These are phyloP conservation scores for Aspergillus saccharolyticus DNA, from an alignment of 495 filamentous ascomycete genomes.

Conservation along the genomic window DNA sequence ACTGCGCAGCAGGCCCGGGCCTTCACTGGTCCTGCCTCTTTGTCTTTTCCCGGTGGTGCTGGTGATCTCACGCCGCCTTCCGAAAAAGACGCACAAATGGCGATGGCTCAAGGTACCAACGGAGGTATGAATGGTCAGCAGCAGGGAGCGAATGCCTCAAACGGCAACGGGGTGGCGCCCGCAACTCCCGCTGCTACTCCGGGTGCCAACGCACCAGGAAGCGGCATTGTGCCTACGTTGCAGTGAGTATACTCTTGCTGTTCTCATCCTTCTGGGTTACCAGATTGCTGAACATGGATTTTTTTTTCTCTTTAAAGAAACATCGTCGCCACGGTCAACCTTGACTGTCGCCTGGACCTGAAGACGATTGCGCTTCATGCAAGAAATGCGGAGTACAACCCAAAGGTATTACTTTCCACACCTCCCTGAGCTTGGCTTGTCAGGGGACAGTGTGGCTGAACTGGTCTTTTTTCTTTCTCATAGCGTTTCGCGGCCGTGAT, in stretches of 20 bases:
- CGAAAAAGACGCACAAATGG: slow-evolving; percentile 53
- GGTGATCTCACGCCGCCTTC: slow-evolving; percentile 75
- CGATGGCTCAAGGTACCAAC: slow-evolving; percentile 43
- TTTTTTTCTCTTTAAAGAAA: slow-evolving; percentile 69
- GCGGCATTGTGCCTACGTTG: slow-evolving; percentile 93
- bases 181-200: slow-evolving; percentile 94
- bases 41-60: slow-evolving; percentile 83
- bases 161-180: slow-evolving; percentile 84
- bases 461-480: slow-evolving; percentile 34
- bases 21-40: slow-evolving; percentile 81
- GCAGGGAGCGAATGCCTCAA: slow-evolving; percentile 56
- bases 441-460: slow-evolving; percentile 45
- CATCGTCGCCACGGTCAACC: slow-evolving; percentile 98
- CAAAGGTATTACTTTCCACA: slow-evolving; percentile 65
- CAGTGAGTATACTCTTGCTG: slow-evolving; percentile 78
- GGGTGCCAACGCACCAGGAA: slow-evolving; percentile 69
- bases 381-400: slow-evolving; percentile 97
- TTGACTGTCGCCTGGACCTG: slow-evolving; percentile 94
- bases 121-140: slow-evolving; percentile 51
- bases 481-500: slow-evolving; percentile 99
- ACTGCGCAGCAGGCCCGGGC: slow-evolving; percentile 86
- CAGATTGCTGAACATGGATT: slow-evolving; percentile 55
- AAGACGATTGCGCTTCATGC: slow-evolving; percentile 99
- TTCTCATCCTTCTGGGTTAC: slow-evolving; percentile 40
- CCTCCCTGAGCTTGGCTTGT: slow-evolving; percentile 38